Base-by-base conservation (phyloP, 352 stramenopile genomes). In the Pythium myriotylum region DNA sequence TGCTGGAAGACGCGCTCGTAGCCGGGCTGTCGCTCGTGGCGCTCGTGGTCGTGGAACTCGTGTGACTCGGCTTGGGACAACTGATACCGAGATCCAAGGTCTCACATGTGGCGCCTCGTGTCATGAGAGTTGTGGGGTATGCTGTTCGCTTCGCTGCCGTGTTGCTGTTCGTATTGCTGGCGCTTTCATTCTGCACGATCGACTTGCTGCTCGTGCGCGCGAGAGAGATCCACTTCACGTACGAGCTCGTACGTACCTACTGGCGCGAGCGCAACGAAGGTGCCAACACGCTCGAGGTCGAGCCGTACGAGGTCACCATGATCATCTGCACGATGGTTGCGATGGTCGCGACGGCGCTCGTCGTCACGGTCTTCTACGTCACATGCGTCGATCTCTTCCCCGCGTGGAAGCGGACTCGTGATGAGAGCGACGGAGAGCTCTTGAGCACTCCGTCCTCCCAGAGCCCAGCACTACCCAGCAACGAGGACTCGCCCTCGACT, bases 171-270 rank as follows among this genome's bases (percentile, higher is more conserved):
- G 42, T 74, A 8, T 70, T 65, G 20, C 62, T 72, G 20, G 4
- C 59, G 0, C 59, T 72, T 8, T 51, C 42, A 10, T 59, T 70
- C 3, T 72, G 76, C 37, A 56, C 65, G 1, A 66, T 66, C 0
- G 76, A 88, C 49, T 42, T 72, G 24, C 48, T 88, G 54, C 56
- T 86, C n/a, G 51, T 88, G 33, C 68, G 67, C 2, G 59, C 71
- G 0, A 69, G 74, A 0, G 46, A 70, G 13, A 74, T 86, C 65
- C 76, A 73, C 19, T 88, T 88, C 57, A 86, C 78, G 29, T 76
- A 77, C 20, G 78, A 84, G 20, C 66, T 82, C 16, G 62, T 84
- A 9, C 50, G 50, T 0, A 76, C 72, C 56, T 78, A 76, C 26
- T 63, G 73, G 13, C 65, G 72, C 33, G 76, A 76, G 39, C 67